Conservation (phyloP, 345 rosid genomes). For the Anacardium occidentale region DNA sequence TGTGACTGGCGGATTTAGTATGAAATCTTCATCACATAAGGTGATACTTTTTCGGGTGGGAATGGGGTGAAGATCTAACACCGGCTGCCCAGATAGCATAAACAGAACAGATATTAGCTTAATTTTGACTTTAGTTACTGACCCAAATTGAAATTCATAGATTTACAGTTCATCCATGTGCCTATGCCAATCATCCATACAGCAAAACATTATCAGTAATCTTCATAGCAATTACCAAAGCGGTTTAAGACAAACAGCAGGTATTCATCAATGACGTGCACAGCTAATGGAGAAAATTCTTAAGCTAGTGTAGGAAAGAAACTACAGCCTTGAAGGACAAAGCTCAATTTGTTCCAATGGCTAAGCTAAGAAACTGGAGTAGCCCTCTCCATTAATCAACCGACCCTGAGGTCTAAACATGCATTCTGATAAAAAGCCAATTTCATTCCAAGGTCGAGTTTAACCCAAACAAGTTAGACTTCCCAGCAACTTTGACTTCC, state of each 20-base stretch:
- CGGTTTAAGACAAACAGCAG: no score
- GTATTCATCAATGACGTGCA: no score
- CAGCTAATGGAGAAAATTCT: no score
- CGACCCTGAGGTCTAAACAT: not conserved
- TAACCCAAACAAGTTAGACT: not conserved
- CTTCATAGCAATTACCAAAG: not conserved
- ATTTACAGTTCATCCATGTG: not conserved
- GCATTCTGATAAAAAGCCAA: not conserved
- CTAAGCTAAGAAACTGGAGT: not conserved
- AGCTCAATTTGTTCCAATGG: not conserved
- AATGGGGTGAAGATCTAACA: slow-evolving; percentile 53
- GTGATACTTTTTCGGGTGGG: slow-evolving; percentile 44
- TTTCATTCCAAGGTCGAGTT: not conserved
- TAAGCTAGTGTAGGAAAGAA: no score
- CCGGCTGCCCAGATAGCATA: slow-evolving; percentile 52
- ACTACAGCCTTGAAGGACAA: no score
- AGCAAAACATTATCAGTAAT: not conserved
- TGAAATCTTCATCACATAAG: slow-evolving; percentile 47
- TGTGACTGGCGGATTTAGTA: slow-evolving; percentile 35
- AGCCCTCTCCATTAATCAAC: not conserved
- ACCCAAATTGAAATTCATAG: not conserved
- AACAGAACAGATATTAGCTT: slow-evolving; percentile 18
- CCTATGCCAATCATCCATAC: not conserved
- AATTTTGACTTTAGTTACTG: not conserved
- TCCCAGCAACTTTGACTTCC: not conserved